Evolutionary conservation across 768 basidiomycete species (phyloP).

Genomic region (Lyophyllum semitale): DNA sequence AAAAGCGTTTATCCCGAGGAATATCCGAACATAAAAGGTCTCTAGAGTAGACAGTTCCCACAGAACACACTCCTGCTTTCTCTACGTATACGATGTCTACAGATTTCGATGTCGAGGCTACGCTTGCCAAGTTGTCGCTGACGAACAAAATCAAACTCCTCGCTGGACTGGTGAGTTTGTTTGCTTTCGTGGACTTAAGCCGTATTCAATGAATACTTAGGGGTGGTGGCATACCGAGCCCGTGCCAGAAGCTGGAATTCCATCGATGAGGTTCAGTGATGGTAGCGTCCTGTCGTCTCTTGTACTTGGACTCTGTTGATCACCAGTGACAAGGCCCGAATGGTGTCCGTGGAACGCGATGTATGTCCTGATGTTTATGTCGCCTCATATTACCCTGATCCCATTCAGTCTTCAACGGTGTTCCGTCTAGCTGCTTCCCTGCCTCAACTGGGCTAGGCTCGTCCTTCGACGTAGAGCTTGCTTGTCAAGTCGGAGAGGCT

Average conservation of each 20-base stretch:
- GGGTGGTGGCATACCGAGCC: slow-evolving; percentile 51
- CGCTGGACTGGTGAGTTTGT: slow-evolving; percentile 35
- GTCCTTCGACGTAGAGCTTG: slow-evolving; percentile 55
- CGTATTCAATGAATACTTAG: slow-evolving; percentile 20
- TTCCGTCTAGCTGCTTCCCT: slow-evolving; percentile 58
- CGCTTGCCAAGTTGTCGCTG: slow-evolving; percentile 36
- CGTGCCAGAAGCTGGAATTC: slow-evolving; percentile 40
- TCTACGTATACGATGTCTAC: slow-evolving; percentile 19
- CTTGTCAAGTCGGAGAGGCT: slow-evolving; percentile 45
- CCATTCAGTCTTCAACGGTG: slow-evolving; percentile 52
- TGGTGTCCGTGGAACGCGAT: slow-evolving; percentile 48
- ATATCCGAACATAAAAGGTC: slow-evolving; percentile 19
- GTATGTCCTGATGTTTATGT: slow-evolving; percentile 35
- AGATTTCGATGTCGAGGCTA: slow-evolving; percentile 37
- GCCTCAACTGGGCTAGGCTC: slow-evolving; percentile 57
- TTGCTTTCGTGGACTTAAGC: not conserved
- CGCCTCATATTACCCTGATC: slow-evolving; percentile 27
- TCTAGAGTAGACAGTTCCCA: not conserved
- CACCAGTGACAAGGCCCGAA: slow-evolving; percentile 40
- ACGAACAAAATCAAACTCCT: slow-evolving; percentile 47
- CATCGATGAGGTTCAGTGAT: slow-evolving; percentile 48
- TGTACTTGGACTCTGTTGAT: not conserved
- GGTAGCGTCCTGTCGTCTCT: slow-evolving; percentile 26
- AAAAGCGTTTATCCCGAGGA: slow-evolving; percentile 25
- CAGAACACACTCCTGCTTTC: not conserved